Percentiles rank a stretch among this genome's conserved stretches.
Conservation (phyloP, 2,329 filamentous ascomycete species). For the Mycocentrospora acerina region DNA sequence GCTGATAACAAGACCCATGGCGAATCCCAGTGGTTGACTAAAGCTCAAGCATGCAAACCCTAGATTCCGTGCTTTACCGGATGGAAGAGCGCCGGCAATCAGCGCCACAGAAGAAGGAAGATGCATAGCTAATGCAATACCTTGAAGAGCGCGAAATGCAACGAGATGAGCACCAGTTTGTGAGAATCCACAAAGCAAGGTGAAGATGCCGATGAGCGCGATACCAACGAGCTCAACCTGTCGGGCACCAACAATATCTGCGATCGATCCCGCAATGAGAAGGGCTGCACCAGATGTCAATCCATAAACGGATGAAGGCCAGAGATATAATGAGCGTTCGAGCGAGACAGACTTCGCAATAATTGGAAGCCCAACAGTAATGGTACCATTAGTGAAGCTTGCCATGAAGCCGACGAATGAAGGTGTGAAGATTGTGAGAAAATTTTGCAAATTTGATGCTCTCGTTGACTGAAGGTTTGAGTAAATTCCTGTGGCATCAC, state of each 20-base stretch:
- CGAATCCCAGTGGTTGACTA: slow-evolving; percentile 53
- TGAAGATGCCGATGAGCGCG: slow-evolving; percentile 46
- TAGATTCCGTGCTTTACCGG: slow-evolving; percentile 34
- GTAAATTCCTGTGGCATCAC: too few relatives aligned
- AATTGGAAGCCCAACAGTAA: slow-evolving; percentile 46
- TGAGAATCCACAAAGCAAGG: slow-evolving; percentile 49
- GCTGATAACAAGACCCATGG: slow-evolving; percentile 53
- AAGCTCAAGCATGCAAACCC: slow-evolving; percentile 46
- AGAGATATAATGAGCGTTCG: slow-evolving; percentile 34
- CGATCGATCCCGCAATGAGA: slow-evolving; percentile 52
- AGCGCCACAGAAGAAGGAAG: slow-evolving; percentile 51
- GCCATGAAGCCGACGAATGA: slow-evolving; percentile 31
- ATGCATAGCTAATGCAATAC: slow-evolving; percentile 50
- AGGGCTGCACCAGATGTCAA: slow-evolving; percentile 53
- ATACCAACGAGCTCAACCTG: slow-evolving; percentile 48
- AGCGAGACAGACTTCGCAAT: slow-evolving; percentile 39
- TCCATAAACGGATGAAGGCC: slow-evolving; percentile 38
- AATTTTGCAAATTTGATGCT: slow-evolving; percentile 13
- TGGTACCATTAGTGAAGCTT: slow-evolving; percentile 43
- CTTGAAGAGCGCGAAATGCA: slow-evolving; percentile 50
- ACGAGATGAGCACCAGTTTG: slow-evolving; percentile 47
- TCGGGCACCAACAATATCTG: slow-evolving; percentile 53
- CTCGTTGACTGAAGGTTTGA: too few relatives aligned
- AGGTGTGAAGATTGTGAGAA: slow-evolving; percentile 24
- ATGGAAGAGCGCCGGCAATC: slow-evolving; percentile 37